phyloP scores from a whole-genome alignment of 441 rosid genomes.

The Lepidium campestre region DNA sequence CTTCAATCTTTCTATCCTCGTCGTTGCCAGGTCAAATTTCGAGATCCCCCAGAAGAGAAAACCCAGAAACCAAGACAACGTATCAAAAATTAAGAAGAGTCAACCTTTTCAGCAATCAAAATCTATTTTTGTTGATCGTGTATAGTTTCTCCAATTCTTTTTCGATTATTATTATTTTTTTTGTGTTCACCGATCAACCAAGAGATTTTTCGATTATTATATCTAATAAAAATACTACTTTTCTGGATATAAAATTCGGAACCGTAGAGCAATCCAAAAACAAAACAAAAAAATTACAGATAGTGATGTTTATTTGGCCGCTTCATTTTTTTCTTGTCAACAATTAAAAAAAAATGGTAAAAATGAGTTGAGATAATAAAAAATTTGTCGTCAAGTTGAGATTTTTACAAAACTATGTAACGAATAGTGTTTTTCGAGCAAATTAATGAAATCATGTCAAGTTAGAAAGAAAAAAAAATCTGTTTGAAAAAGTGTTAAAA shows the following conservation, averaged over 20 bases:
- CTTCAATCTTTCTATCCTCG: background rate
- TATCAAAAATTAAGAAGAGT: slow-evolving; percentile 9
- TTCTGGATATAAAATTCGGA: slow-evolving; percentile 22
- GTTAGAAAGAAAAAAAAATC: no score
- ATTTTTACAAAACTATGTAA: no score
- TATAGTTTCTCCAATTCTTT: background rate
- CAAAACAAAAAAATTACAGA: background rate
- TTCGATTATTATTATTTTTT: background rate
- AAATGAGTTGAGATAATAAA: background rate
- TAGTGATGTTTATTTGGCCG: slow-evolving; percentile 19
- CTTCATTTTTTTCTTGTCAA: background rate
- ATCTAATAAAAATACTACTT: no score
- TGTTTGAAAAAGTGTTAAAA: no score
- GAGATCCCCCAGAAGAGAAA: slow-evolving; percentile 4
- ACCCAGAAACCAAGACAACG: slow-evolving; percentile 18
- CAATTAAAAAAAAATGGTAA: background rate
- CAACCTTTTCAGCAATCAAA: slow-evolving; percentile 19
- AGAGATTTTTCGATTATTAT: background rate
- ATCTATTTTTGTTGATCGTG: background rate
- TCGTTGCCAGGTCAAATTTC: background rate
- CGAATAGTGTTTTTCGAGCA: no score
- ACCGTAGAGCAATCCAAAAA: slow-evolving; percentile 10
- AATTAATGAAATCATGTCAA: no score
- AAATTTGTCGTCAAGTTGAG: no score
- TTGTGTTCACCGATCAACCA: slow-evolving; percentile 12